These are phyloP conservation scores for Aspergillus haitiensis DNA, from an alignment of 495 filamentous ascomycete species.

Conservation along the genomic window DNA sequence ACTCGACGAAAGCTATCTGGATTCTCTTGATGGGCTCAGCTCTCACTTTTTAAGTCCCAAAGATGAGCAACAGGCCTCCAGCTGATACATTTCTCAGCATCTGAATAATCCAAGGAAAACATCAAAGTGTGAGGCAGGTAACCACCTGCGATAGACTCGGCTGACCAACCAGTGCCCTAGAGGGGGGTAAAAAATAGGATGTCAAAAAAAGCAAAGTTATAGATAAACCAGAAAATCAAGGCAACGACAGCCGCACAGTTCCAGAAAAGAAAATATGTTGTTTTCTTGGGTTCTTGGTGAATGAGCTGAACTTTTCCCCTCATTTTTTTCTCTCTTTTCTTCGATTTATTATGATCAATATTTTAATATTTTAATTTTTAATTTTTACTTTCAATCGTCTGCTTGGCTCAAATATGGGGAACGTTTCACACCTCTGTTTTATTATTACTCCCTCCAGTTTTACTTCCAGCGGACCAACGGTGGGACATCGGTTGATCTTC, in stretches of 20 bases:
- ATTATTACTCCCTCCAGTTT: neutral
- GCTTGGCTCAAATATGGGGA: neutral
- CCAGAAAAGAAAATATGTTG: neutral
- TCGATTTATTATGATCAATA: neutral
- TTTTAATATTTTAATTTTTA: too few species aligned
- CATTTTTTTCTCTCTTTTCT: neutral
- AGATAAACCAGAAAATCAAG: neutral
- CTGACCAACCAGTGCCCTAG: neutral
- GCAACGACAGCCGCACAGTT: neutral
- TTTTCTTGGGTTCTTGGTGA: neutral
- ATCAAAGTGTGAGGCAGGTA: neutral
- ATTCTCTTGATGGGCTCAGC: neutral
- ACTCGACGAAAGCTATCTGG: neutral
- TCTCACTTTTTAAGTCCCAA: neutral
- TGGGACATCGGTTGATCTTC: constrained; percentile 6
- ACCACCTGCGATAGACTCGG: neutral
- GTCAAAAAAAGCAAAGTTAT: neutral
- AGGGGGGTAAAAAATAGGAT: neutral
- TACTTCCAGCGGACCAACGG: neutral
- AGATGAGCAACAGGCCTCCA: neutral
- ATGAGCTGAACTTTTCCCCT: neutral
- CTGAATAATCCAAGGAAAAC: neutral
- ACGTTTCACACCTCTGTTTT: neutral
- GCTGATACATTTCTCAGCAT: neutral
- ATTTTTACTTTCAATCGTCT: too few species aligned